Evolutionary conservation across 257 asterid species (phyloP), one percentile per base, ranked within the genome.

Genomic region (Thymus quinquecostatus): DNA sequence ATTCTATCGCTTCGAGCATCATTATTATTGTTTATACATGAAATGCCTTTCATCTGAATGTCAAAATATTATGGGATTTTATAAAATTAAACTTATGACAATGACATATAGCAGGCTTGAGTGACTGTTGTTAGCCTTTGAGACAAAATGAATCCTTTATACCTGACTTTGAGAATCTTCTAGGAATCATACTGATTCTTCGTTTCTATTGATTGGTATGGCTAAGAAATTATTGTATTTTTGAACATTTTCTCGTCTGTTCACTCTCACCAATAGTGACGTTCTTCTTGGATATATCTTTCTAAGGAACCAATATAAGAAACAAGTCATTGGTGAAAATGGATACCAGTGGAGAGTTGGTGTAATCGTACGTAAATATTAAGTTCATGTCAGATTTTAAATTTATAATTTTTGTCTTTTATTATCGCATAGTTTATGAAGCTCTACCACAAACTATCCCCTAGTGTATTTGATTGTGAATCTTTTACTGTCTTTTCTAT

Each of bases 21-120:
- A 71, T 45, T 53, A 10, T 49, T 10, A 21, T 64, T 55, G 43
- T 11, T 61, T 61, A 21, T 60, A 30, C 38, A 9, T 47, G 63
- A 28, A 57, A 53, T 56, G 14, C 58, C 33, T 27, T 38, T 62
- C 14, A 21, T 9, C 69, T 72, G 75, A 21, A 61, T 40, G 48
- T 21, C 41, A 38, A 55, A 43, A 77, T 44, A 13, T 21, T 4
- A 4, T 1, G 21, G 60, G 55, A n/a, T 38, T 30, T 66, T 49
- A 34, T 36, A 49, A 43, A 43, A 7, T 38, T 38, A 38, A 7
- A 5, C 41, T 38, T 38, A 4, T 4, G 41, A 44, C 57, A 28
- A 4, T 4, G 41, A 44, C 57, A 28, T 10, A 62, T 53, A 29
- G 68, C 66, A 41, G 44, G 65, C 14, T 54, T 70, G 47, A 54